Evolutionary conservation across 2,329 filamentous ascomycete species (phyloP), one percentile per base, ranked within the genome.

Genomic region (Pestalotiopsis sp.): DNA sequence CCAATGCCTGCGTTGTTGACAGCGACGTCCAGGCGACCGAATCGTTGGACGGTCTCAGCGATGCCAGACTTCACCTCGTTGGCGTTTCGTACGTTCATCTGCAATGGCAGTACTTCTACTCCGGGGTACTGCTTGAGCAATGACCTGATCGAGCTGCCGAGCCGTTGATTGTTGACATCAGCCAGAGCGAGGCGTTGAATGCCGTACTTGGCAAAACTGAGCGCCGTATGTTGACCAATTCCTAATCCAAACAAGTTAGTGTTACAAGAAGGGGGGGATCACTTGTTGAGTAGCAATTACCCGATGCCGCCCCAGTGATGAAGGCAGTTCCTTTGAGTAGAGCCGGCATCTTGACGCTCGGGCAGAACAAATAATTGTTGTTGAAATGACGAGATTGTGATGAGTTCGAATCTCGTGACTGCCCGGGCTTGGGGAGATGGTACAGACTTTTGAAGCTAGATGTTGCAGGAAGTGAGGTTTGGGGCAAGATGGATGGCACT

Each of bases 1-100:
- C 77, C 77, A 30, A 88, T 81, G 2, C 86, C 87, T 1, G 86
- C 86, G 56, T 85, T 84, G 72, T 89, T 88, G 63, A 88, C 80
- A 0, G 84, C 85, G 44, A 86, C 79, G 70, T 89, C 86, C 56
- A 89, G 77, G 3, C 86, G 78, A 9, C 85, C 85, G 73, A 88
- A 88, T 61, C 77, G 73, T 14, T 77, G 73, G 1, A 81, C 81
- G 0, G 79, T 79, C 60, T 79, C 73, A 1, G 76, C 75, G 7
- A 89, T 75, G 22, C 79, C 81, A 3, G 76, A 70, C n/a, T 82
- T 78, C 6, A 88, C 81, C 20, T 81, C 78, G 1, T 69, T 72
- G 60, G 81, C 77, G 48, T 82, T 75, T 14, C 79, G 76, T 4
- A 88, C 84, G 71, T 89, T 82, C 22, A 85, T 72, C 39, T 79